Conservation (phyloP, 257 asterid genomes). For the Solanum okadae region DNA sequence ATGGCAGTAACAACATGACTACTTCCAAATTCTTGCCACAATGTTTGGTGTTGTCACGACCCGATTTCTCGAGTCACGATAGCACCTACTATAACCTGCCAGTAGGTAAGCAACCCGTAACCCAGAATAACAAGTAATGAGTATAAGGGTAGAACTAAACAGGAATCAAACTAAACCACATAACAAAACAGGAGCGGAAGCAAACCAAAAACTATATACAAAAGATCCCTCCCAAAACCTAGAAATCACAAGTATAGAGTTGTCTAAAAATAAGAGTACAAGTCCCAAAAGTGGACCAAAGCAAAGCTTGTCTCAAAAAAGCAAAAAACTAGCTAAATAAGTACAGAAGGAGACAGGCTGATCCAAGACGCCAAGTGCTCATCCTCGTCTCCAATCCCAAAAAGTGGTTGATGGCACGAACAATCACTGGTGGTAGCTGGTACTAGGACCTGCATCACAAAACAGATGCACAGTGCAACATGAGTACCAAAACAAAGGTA, state of each 20-base stretch:
- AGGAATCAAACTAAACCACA: neutral
- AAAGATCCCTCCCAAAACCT: neutral
- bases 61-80: neutral
- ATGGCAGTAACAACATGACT: neutral
- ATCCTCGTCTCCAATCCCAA: neutral
- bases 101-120: neutral
- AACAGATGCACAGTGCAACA: neutral
- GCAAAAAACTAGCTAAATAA: neutral
- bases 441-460: neutral
- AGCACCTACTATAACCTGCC: neutral
- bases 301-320: neutral
- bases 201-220: neutral
- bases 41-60: neutral
- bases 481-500: neutral
- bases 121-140: neutral
- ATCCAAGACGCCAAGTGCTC: neutral
- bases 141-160: neutral
- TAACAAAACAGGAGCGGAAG: neutral
- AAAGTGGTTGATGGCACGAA: neutral
- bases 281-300: neutral
- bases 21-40: neutral
- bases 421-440: neutral
- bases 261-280: neutral
- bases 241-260: neutral
- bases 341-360: neutral